Percentiles rank a stretch among this genome's conserved stretches.
Evolutionary conservation across 1,284 basidiomycete genomes (phyloP).

Genomic region (Cutaneotrichosporon sp.): DNA sequence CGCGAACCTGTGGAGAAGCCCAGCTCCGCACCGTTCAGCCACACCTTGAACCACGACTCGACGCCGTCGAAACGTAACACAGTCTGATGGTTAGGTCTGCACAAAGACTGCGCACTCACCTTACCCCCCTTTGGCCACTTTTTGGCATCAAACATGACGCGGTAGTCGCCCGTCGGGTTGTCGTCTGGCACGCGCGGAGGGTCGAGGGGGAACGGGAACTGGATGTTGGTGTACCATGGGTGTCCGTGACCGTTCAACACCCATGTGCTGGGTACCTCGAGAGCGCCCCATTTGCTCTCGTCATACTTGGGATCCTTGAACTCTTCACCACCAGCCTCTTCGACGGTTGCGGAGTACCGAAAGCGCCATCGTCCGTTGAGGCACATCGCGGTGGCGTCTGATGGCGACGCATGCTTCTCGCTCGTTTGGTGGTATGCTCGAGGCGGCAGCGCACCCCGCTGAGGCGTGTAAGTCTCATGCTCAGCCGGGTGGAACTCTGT

Average conservation of each 20-base stretch:
- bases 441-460: conserved; percentile 4
- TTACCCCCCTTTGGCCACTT: conserved; percentile 4
- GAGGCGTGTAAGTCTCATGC: conserved; percentile 13
- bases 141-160: conserved; percentile 6
- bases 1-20: conserved; percentile 17
- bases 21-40: conserved; percentile 21
- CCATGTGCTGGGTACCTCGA: conserved; percentile 16
- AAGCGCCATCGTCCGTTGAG: conserved; percentile 25
- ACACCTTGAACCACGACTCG: conserved; percentile 26
- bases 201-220: conserved; percentile 15
- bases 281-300: conserved; percentile 6
- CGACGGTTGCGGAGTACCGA: conserved; percentile 12
- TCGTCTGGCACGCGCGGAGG: conserved; percentile 14
- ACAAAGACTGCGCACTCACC: not conserved
- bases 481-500: conserved; percentile 19
- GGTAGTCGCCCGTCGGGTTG: conserved; percentile 19
- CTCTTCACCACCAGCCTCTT: conserved; percentile 6
- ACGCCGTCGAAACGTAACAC: conserved; percentile 26
- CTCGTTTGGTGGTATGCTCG: conserved; percentile 10
- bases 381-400: conserved; percentile 4
- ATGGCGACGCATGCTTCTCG: not conserved
- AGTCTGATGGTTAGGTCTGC: conserved; percentile 1
- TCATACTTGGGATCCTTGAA: not conserved
- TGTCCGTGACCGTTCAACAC: conserved; percentile 8
- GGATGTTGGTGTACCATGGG: conserved; percentile 19